Evolutionary conservation across 2,329 filamentous ascomycete genomes (phyloP).

Genomic region (Conoideocrella luteorostrata): DNA sequence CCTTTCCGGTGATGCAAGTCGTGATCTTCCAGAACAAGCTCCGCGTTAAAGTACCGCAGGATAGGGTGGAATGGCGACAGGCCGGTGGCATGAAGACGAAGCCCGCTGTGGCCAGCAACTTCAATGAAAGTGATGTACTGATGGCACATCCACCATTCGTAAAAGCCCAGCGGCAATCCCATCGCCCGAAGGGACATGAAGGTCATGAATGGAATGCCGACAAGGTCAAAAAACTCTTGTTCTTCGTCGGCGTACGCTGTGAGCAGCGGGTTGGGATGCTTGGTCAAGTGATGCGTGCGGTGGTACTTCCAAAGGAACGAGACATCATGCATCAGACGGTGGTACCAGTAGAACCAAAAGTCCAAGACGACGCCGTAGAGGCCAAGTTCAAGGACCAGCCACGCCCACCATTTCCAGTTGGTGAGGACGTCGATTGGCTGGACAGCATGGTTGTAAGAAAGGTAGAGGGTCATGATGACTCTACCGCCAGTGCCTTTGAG

Average conservation of each 20-base stretch:
- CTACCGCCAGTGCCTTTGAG: slow-evolving; percentile 26
- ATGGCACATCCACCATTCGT: slow-evolving; percentile 39
- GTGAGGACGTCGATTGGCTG: slow-evolving; percentile 10
- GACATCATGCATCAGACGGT: slow-evolving; percentile 33
- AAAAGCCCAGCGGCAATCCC: slow-evolving; percentile 37
- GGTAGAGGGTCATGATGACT: slow-evolving; percentile 19
- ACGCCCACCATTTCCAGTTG: slow-evolving; percentile 19
- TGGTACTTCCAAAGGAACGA: slow-evolving; percentile 34
- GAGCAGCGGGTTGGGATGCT: slow-evolving; percentile 36
- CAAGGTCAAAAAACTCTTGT: slow-evolving; percentile 36
- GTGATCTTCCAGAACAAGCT: slow-evolving; percentile 36
- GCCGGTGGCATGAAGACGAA: slow-evolving; percentile 27
- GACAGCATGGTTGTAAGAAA: slow-evolving; percentile 17
- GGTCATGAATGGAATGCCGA: slow-evolving; percentile 31
- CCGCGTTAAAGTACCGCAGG: slow-evolving; percentile 23
- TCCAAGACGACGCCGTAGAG: slow-evolving; percentile 36
- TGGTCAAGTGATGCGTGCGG: slow-evolving; percentile 38
- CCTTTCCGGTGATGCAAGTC: slow-evolving; percentile 32
- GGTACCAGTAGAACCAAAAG: slow-evolving; percentile 36
- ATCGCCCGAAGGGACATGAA: slow-evolving; percentile 25
- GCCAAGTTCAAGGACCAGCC: slow-evolving; percentile 31
- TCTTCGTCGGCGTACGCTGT: slow-evolving; percentile 34
- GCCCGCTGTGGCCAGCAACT: slow-evolving; percentile 29
- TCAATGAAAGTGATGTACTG: slow-evolving; percentile 34
- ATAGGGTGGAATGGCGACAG: slow-evolving; percentile 26